Base-by-base conservation (phyloP, 768 basidiomycete species). In the Roridomyces roridus region DNA sequence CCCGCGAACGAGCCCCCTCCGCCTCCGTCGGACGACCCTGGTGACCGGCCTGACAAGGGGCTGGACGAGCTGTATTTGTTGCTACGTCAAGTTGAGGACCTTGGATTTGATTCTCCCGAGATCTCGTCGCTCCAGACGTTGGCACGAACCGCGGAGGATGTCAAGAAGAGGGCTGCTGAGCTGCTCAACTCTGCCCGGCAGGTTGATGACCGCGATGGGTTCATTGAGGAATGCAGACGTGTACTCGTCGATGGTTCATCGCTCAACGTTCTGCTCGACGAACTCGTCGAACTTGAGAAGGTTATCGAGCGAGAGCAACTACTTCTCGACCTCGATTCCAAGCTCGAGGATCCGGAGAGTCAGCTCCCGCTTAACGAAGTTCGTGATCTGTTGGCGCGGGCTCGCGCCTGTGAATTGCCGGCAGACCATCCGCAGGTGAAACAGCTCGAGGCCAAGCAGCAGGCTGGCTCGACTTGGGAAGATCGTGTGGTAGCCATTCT, bases 61-160 rank as follows among this genome's bases (percentile, higher is more conserved):
- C 71, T 94, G 24, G 83, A 84, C 26, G 90, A 92, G 59, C 79
- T 96, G 9, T 84, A 88, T 61, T 74, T 77, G 3, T 75, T 96
- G 11, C 73, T 97, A 15, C 67, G 74, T 4, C 87, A 95, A 65
- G 92, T 91, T 6, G 85, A 91, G 51, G 77, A 72, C 9, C 82
- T 97, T 14, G 92, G 93, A 0, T 97, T 97, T 64, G 93, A 96
- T 58, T 83, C 87, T 42, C 82, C 84, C 5, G 95, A 97, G 71
- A 88, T 94, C 25, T 73, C 68, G 12, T 67, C 74, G 6, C 80
- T 93, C 25, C 78, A 75, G 43, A 70, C 65, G 15, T 73, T 92
- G 35, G 85, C 82, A 7, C 72, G 80, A 42, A 82, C 85, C 56
- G 87, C 90, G 6, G 88, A 92, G 65, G 83, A 85, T 34, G 82